Base-by-base conservation (phyloP, 208 protist species). In the Leishmania gerbilli region DNA sequence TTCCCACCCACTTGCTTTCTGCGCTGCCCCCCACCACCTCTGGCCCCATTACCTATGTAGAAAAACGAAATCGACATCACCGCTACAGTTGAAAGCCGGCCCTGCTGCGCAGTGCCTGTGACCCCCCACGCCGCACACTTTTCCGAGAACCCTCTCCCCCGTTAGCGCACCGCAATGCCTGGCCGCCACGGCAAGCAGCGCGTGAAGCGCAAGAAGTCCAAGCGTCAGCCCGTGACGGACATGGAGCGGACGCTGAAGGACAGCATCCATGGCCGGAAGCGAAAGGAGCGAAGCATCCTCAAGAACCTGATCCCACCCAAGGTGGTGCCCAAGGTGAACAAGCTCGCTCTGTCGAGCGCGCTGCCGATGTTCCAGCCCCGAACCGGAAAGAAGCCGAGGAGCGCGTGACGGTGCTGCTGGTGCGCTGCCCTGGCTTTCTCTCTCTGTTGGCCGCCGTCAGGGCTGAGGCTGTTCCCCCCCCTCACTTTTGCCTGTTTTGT, bases 231-330 rank as follows among this genome's bases (percentile, higher is more conserved):
- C 47, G 88, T 89, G 40, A 95, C 91, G 31, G 93, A 96, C 72
- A 98, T 98, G 95, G 93, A 98, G 84, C 81, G 87, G 34, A 92
- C 92, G 55, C 87, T 98, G 67, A 92, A 96, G 79, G 92, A 98
- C 77, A 98, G 95, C 84, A 95, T 98, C 80, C 93, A 98, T 79
- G 92, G 91, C 2, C 86, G 95, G 2, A 91, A 91, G 71, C 86
- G 93, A 1, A 97, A 95, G 51, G 95, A 98, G 79, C 87, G 86
- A 56, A 87, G 87, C 37, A 97, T 98, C 58, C 81, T 98, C 13
- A 95, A 95, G 79, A 72, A 89, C 31, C 83, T 95, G 11, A 90
- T 98, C 42, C 93, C 95, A 60, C 95, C 95, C 0, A 86, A 84
- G 64, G 74, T 96, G 17, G 84, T 79, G 42, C 87, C 87, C 4